Conservation (phyloP, 1,284 basidiomycete genomes). For the Mycosarcoma mackinlayi region DNA sequence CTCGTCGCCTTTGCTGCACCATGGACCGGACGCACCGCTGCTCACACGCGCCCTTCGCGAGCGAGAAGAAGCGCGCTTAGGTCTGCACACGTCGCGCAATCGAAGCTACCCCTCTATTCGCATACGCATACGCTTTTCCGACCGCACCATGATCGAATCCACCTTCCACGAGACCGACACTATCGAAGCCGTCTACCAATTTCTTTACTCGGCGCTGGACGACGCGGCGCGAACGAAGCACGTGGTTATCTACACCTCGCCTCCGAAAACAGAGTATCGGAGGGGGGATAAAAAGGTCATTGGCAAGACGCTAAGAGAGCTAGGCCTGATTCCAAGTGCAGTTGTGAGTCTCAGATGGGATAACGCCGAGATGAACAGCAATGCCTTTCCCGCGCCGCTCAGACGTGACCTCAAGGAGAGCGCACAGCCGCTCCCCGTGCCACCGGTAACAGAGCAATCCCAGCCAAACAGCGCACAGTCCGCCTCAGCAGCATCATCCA, state of each 20-base stretch:
- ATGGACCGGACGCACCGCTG: constrained; percentile 81
- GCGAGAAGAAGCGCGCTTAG: constrained; percentile 71
- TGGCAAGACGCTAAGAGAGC: constrained; percentile 76
- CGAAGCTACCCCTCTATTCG: constrained; percentile 82
- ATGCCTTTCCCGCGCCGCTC: constrained; percentile 38
- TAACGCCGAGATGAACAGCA: constrained; percentile 75
- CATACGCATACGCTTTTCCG: constrained; percentile 82
- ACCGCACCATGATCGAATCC: constrained; percentile 84
- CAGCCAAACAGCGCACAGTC: not conserved
- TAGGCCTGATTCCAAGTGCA: constrained; percentile 82
- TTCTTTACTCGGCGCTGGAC: constrained; percentile 78
- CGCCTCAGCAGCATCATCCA: not conserved
- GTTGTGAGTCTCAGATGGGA: constrained; percentile 80
- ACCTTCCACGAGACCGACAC: constrained; percentile 79
- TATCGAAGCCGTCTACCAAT: constrained; percentile 82
- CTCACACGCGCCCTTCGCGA: constrained; percentile 78
- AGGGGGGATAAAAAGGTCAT: constrained; percentile 79
- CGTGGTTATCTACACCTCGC: constrained; percentile 83
- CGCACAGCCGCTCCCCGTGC: constrained; percentile 27
- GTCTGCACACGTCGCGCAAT: constrained; percentile 74
- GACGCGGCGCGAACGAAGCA: constrained; percentile 80
- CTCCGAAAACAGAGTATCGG: constrained; percentile 82
- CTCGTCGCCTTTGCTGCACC: constrained; percentile 74
- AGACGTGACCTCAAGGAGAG: constrained; percentile 13
- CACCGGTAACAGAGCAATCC: not conserved